These are phyloP conservation scores for Epichloe elymi DNA, from an alignment of 2,329 filamentous ascomycete species.

Conservation along the genomic window DNA sequence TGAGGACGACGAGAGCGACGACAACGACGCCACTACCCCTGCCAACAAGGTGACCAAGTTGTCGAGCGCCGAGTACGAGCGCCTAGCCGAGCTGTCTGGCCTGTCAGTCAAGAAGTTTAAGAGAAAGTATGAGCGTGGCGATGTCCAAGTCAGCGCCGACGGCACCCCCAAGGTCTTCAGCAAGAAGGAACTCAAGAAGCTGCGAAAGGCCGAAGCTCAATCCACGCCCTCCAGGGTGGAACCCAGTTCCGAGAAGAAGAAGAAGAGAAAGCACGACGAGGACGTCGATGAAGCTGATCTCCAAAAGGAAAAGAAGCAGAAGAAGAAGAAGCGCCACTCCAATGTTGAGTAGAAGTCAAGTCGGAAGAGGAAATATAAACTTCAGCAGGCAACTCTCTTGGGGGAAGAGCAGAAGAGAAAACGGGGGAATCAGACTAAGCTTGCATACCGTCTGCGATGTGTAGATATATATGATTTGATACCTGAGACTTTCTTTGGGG, in stretches of 20 bases:
- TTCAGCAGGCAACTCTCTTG: background rate
- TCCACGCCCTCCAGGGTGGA: constrained; percentile 28
- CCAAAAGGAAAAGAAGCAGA: constrained; percentile 47
- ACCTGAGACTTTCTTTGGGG: constrained; percentile 15
- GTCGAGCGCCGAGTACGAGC: constrained; percentile 43
- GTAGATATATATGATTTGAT: constrained; percentile 15
- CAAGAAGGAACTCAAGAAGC: constrained; percentile 68
- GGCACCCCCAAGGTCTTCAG: constrained; percentile 57
- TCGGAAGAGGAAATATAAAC: background rate
- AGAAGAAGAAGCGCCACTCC: constrained; percentile 34
- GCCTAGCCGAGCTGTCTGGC: constrained; percentile 51
- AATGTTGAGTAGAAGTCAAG: constrained; percentile 6
- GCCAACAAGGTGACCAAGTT: constrained; percentile 29
- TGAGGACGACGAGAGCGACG: constrained; percentile 25
- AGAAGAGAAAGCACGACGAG: constrained; percentile 62
- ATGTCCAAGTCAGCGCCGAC: constrained; percentile 52
- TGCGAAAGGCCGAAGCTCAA: constrained; percentile 46
- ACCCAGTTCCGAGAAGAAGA: constrained; percentile 29
- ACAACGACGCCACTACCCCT: constrained; percentile 19
- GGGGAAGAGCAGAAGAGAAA: background rate
- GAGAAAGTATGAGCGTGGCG: constrained; percentile 63
- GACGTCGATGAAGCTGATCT: constrained; percentile 46
- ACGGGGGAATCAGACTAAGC: constrained; percentile 1
- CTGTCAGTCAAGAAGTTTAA: constrained; percentile 66
- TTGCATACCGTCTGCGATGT: constrained; percentile 9